These are phyloP conservation scores for Aspergillus incahuasiensis DNA, from an alignment of 495 filamentous ascomycete genomes.

Conservation along the genomic window DNA sequence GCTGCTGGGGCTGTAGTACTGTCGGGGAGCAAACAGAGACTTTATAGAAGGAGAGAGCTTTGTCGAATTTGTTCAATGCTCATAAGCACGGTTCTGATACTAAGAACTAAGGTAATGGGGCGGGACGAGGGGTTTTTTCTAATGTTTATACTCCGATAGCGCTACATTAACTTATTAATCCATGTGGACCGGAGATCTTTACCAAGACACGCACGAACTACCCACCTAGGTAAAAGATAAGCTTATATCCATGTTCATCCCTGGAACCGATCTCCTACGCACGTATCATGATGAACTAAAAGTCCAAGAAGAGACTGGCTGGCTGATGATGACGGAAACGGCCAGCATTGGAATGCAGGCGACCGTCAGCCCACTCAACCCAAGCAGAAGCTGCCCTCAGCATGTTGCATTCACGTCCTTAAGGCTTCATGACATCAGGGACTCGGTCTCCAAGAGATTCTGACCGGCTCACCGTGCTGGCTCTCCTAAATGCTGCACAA, in stretches of 20 bases:
- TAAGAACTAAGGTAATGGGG: background rate
- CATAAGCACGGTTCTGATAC: background rate
- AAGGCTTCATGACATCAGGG: conserved; percentile 22
- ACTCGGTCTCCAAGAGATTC: background rate
- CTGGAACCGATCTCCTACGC: background rate
- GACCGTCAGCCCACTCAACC: conserved; percentile 5
- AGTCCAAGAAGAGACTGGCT: background rate
- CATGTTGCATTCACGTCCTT: conserved; percentile 4
- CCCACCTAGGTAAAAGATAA: conserved; percentile 8
- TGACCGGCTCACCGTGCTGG: background rate
- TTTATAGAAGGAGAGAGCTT: background rate
- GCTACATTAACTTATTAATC: conserved; percentile 1
- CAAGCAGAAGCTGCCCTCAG: background rate
- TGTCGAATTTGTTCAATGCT: background rate
- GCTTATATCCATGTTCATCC: conserved; percentile 1
- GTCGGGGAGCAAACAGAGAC: background rate
- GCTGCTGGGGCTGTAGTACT: conserved; percentile 41
- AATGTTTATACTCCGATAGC: background rate
- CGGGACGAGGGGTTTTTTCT: background rate
- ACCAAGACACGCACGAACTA: background rate
- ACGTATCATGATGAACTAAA: conserved; percentile 2
- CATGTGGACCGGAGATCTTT: background rate
- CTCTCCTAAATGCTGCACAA: background rate
- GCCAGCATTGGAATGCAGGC: conserved; percentile 1
- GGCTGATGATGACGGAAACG: background rate